Percentiles rank a stretch among this genome's conserved stretches.
Conservation (phyloP, 1,139 yeast species). For the Blastobotrys malaysiensis region DNA sequence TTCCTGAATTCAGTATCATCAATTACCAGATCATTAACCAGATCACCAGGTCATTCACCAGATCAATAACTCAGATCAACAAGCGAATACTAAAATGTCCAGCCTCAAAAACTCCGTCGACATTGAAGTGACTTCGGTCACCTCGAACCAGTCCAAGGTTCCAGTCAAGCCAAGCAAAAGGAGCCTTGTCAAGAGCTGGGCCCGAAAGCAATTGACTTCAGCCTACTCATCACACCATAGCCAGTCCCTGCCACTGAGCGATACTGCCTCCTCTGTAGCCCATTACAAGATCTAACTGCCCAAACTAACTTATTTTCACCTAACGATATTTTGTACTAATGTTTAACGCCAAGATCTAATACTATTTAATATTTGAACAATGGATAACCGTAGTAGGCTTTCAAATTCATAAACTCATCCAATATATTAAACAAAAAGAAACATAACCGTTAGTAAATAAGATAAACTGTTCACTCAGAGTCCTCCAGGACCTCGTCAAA, state of each 20-base stretch:
- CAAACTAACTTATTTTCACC: not conserved
- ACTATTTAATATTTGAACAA: not conserved
- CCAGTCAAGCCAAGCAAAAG: not conserved
- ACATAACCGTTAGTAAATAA: too few relatives aligned
- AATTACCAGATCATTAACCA: not conserved
- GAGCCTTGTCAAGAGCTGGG: not conserved
- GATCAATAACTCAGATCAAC: not conserved
- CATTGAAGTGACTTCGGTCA: not conserved
- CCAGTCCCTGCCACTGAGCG: not conserved
- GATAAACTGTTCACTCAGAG: not conserved
- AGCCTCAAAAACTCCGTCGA: not conserved
- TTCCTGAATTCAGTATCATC: not conserved
- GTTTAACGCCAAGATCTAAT: not conserved
- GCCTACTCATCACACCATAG: not conserved
- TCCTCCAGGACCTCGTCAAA: not conserved
- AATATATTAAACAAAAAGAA: too few relatives aligned
- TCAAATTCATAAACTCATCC: too few relatives aligned
- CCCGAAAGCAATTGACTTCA: not conserved
- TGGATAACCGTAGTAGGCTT: not conserved
- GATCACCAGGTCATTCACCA: not conserved
- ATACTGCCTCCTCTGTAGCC: not conserved
- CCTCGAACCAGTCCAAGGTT: not conserved
- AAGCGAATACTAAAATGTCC: not conserved
- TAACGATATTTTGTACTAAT: not conserved
- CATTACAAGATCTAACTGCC: not conserved